Percentiles rank a stretch among this genome's conserved stretches.
phyloP scores from a whole-genome alignment of 805 yeast genomes.

The Schizosaccharomyces lindneri region DNA sequence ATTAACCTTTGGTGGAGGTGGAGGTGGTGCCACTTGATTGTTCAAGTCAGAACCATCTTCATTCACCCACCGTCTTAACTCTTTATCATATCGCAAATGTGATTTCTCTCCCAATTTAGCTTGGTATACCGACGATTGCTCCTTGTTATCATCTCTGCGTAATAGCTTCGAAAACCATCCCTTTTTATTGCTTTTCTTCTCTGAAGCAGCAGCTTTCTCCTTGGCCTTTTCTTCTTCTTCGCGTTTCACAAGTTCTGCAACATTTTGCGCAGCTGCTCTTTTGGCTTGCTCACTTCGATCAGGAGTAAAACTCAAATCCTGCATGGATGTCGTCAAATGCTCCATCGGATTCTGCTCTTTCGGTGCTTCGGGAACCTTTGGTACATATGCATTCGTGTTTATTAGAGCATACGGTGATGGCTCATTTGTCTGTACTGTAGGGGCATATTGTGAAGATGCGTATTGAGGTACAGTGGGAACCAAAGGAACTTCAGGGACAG shows the following conservation, averaged over 20 bases:
- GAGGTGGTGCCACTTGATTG: slow-evolving; percentile 33
- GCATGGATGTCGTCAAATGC: neutral
- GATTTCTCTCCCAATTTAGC: slow-evolving; percentile 72
- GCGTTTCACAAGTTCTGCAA: neutral
- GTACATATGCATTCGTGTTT: neutral
- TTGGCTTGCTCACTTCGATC: neutral
- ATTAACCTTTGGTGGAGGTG: slow-evolving; percentile 31
- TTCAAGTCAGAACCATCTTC: slow-evolving; percentile 35
- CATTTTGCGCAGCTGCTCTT: neutral
- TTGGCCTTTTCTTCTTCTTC: neutral
- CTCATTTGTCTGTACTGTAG: neutral
- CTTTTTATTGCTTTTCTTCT: neutral
- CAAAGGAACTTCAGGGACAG: no score
- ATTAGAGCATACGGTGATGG: neutral
- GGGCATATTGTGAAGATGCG: no score
- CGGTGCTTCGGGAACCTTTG: neutral
- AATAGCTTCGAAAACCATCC: neutral
- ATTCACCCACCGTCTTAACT: slow-evolving; percentile 69
- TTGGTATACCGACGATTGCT: neutral
- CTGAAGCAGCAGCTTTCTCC: neutral
- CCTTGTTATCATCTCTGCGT: neutral
- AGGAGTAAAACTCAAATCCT: neutral
- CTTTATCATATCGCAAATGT: slow-evolving; percentile 56
- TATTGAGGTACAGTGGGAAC: no score
- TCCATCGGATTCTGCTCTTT: neutral